Base-by-base conservation (phyloP, 257 asterid species). In the Jasminum sambac region DNA sequence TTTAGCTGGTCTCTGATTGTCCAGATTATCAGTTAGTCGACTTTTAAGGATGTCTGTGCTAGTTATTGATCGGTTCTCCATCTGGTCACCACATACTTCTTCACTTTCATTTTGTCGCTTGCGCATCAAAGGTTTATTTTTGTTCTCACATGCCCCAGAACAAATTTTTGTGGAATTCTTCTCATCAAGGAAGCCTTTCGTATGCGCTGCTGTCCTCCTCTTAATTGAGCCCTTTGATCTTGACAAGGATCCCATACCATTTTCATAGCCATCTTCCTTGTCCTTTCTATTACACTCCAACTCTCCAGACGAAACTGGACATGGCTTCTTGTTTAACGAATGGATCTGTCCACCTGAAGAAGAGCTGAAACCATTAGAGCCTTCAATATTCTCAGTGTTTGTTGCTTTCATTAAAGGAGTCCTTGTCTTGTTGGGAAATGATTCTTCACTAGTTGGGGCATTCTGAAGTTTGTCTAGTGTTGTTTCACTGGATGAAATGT, bases 61-160 rank as follows among this genome's bases (percentile, higher is more conserved):
- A 68, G 62, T 78, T 68, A 66, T 63, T 13, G 52, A 63, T 62
- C 57, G 50, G 68, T 79, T 80, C 74, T 68, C 83, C 83, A 68
- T 79, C 71, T 48, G 64, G 71, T 71, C 85, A 64, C 34, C 77
- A 85, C 89, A 70, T 60, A 88, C 94, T 41, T 82, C 88, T 42
- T 85, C 88, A 38, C 80, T 77, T 13, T 63, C 83, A 39, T 74
- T 79, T 48, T 78, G 76, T 69, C 67, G 36, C 57, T 37, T 74
- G 69, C 40, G 61, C 78, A 58, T 55, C 55, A 36, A 72, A 41
- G 39, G 55, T 64, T 73, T 74, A 67, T 70, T 42, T 52, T 64
- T 34, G 17, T 39, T 76, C 57, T 73, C 81, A 66, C 44, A 76
- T 41, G 76, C 68, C 62, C 43, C 66, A 63, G 10, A 67, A 50